Conservation (phyloP, 106 monocot species). For the Apostasia ramifera region DNA sequence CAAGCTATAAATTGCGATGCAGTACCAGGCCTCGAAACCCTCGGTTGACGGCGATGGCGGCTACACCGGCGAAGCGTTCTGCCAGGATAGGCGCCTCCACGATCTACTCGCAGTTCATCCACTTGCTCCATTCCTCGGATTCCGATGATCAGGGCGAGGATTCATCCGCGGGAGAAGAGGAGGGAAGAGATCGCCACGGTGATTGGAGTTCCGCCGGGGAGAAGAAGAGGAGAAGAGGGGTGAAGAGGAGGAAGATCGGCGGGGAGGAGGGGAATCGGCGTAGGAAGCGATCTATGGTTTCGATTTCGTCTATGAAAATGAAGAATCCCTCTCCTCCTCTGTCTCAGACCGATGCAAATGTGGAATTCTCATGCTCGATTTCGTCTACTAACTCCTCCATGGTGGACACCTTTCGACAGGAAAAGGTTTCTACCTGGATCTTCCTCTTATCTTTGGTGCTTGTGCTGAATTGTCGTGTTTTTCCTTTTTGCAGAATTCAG, state of each 20-base stretch:
- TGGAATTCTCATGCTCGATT: not conserved
- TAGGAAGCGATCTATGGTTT: not conserved
- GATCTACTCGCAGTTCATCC: no score
- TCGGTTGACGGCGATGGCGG: no score
- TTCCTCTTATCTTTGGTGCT: not conserved
- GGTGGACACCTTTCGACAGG: no score
- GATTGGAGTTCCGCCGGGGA: conserved; percentile 5
- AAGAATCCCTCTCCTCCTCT: not conserved
- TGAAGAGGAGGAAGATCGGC: not conserved
- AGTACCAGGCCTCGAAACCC: no score
- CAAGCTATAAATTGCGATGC: no score
- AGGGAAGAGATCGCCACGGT: not conserved
- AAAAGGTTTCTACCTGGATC: not conserved
- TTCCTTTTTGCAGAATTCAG: not conserved
- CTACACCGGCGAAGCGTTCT: no score
- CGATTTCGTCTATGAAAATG: not conserved
- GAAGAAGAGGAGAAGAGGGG: not conserved
- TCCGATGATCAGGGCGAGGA: not conserved
- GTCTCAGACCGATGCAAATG: not conserved
- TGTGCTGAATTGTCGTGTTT: not conserved
- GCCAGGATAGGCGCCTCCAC: no score
- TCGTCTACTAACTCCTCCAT: not conserved
- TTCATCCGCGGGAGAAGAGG: not conserved
- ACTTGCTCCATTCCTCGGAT: not conserved
- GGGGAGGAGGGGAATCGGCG: not conserved